Evolutionary conservation across 805 yeast genomes (phyloP).

Genomic region (Candida manassasensis): DNA sequence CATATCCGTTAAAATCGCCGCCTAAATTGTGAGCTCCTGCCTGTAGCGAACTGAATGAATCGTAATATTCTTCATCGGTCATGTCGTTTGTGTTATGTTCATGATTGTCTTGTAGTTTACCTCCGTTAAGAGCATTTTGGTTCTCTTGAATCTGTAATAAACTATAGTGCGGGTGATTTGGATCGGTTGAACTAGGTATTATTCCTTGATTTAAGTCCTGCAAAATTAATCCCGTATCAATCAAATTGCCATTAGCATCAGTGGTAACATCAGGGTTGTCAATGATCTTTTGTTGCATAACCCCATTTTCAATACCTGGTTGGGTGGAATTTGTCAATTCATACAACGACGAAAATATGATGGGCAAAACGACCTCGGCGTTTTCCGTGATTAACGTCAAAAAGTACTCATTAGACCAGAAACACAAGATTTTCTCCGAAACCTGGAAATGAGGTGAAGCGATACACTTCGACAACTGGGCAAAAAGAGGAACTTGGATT

Average conservation of each 20-base stretch:
- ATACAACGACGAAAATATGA: constrained; percentile 83
- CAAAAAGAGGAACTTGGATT: constrained; percentile 89
- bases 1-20: constrained; percentile 29
- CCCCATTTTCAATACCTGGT: constrained; percentile 39
- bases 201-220: constrained; percentile 20
- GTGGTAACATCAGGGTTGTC: constrained; percentile 35
- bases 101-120: constrained; percentile 9
- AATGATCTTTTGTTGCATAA: constrained; percentile 32
- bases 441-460: constrained; percentile 96
- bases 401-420: constrained; percentile 93
- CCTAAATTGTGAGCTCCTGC: constrained; percentile 15
- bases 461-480: constrained; percentile 90
- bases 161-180: constrained; percentile 20
- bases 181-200: constrained; percentile 20
- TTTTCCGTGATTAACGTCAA: constrained; percentile 85
- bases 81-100: constrained; percentile 25
- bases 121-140: constrained; percentile 5
- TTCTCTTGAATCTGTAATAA: constrained; percentile 13
- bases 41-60: constrained; percentile 34
- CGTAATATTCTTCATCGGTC: constrained; percentile 43
- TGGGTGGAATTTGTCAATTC: constrained; percentile 62
- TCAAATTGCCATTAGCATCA: constrained; percentile 41
- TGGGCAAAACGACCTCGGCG: constrained; percentile 88
- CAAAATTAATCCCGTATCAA: constrained; percentile 33
- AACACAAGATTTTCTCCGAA: constrained; percentile 88